Base-by-base conservation (phyloP, 148 eudicot genomes). In the Suaeda aralocaspica region DNA sequence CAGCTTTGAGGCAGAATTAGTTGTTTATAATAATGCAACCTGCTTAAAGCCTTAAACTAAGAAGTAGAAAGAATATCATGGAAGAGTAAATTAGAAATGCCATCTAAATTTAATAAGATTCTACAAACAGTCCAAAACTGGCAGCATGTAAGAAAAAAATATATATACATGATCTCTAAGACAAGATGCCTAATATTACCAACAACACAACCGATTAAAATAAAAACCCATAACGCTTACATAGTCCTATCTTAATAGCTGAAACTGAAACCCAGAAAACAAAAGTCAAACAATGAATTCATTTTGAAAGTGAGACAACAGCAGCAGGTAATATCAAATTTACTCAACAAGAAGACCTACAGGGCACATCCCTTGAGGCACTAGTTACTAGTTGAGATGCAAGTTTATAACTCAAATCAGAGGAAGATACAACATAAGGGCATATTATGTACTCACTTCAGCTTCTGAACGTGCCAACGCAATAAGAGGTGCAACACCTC, bases 401-500 rank as follows among this genome's bases (percentile, higher is more conserved):
- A 33, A 1, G 44, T 34, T 1, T 9, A 52, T 28, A 36, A 30
- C 6, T 22, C 12, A 24, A 70, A 36, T 49, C 10, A 44, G 44
- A 52, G 13, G 25, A 73, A 57, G 21, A 18, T 45, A 50, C 26
- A 14, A 61, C n/a, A 77, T 36, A 44, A 59, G 77, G 16, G 31
- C 29, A 33, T 52, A 77, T 52, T 5, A 48, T 51, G 34, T 63
- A 86, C 88, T 84, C 81, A 93, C 98, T 83, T 85, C 95, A 65
- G 84, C 74, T 52, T 83, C 85, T 33, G 96, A 93, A 42, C 84
- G 81, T 50, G 98, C 95, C 77, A 93, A 73, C 66, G 87, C 84
- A 73, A 91, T 88, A 50, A 93, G 89, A 79, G 98, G 92, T 30
- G 92, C 89, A 70, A 93, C 88, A 72, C 98, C 98, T 70, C 98